Percentiles rank a stretch among this genome's conserved stretches.
Conservation (phyloP, 805 yeast species). For the Metschnikowia dekortorum region DNA sequence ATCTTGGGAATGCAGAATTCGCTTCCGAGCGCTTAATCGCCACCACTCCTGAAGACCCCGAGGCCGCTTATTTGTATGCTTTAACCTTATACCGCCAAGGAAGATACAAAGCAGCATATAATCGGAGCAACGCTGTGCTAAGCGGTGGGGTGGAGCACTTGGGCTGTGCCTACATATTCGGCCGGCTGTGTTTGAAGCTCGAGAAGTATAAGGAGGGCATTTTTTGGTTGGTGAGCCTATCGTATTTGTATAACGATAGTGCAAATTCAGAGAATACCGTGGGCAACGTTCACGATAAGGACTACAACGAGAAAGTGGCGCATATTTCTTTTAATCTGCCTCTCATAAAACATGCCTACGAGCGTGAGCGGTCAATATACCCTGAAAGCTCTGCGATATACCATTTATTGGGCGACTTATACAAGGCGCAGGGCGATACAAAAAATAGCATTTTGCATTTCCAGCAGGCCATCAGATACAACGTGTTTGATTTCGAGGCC, state of each 20-base stretch:
- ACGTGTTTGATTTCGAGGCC: slow-evolving; percentile 86
- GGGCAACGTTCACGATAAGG: not conserved
- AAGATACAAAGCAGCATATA: slow-evolving; percentile 60
- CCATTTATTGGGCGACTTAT: slow-evolving; percentile 66
- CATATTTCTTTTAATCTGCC: slow-evolving; percentile 13
- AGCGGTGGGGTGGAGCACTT: slow-evolving; percentile 47
- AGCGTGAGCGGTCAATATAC: slow-evolving; percentile 28
- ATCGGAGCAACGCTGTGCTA: slow-evolving; percentile 28
- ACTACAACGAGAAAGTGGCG: not conserved
- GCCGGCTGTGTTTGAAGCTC: slow-evolving; percentile 57
- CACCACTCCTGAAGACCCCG: slow-evolving; percentile 49
- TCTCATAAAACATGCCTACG: slow-evolving; percentile 31
- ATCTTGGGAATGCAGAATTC: slow-evolving; percentile 74
- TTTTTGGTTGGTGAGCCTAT: slow-evolving; percentile 32
- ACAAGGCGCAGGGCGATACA: slow-evolving; percentile 52
- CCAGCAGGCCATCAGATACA: slow-evolving; percentile 61
- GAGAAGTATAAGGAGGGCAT: slow-evolving; percentile 60
- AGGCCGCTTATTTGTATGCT: slow-evolving; percentile 66
- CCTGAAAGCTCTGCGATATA: slow-evolving; percentile 75
- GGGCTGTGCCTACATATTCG: slow-evolving; percentile 76
- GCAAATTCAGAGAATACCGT: slow-evolving; percentile 5
- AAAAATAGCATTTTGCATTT: slow-evolving; percentile 65
- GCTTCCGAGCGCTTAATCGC: slow-evolving; percentile 79
- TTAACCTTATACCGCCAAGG: slow-evolving; percentile 56
- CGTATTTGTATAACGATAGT: slow-evolving; percentile 27